Base-by-base conservation (phyloP, 1,284 basidiomycete genomes). In the Sphaerobolus stellatus region DNA sequence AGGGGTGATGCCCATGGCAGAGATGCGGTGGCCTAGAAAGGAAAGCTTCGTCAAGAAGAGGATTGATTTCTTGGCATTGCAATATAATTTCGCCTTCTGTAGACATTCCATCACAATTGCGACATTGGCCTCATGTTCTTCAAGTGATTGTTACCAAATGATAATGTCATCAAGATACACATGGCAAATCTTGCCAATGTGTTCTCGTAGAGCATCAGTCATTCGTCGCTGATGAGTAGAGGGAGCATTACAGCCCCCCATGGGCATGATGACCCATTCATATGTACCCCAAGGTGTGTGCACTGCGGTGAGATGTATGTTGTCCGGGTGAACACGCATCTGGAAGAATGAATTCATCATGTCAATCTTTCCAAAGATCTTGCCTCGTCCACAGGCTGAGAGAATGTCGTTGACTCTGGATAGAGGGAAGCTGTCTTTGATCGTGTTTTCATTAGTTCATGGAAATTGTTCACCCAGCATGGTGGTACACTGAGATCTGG, bases 391-490 rank as follows among this genome's bases (percentile, higher is more conserved):
- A n/a, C n/a, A n/a, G n/a, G n/a, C n/a, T n/a, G n/a, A n/a, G n/a
- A n/a, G n/a, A n/a, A n/a, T n/a, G n/a, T n/a, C n/a, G n/a, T n/a
- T n/a, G n/a, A n/a, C n/a, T n/a, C n/a, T n/a, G n/a, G n/a, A n/a
- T n/a, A n/a, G n/a, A n/a, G n/a, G n/a, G n/a, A n/a, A n/a, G n/a
- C n/a, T n/a, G n/a, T n/a, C n/a, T n/a, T n/a, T n/a, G n/a, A n/a
- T n/a, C n/a, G n/a, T n/a, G 56, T 73, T 73, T 0, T 38, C 52
- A 56, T 78, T 0, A 75, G 44, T 5, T 61, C n/a, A 0, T 69
- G 60, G 50, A 71, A 76, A 51, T 77, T 71, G 40, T 71, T 73
- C 0, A 76, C 75, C 75, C 73, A 75, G 0, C 69, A 61, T 0
- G 74, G 72, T 0, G 68, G 38, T 0, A 57, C 72, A 1, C 56